Conservation (phyloP, 495 filamentous ascomycete genomes). For the Penicillium dipodomyicola region DNA sequence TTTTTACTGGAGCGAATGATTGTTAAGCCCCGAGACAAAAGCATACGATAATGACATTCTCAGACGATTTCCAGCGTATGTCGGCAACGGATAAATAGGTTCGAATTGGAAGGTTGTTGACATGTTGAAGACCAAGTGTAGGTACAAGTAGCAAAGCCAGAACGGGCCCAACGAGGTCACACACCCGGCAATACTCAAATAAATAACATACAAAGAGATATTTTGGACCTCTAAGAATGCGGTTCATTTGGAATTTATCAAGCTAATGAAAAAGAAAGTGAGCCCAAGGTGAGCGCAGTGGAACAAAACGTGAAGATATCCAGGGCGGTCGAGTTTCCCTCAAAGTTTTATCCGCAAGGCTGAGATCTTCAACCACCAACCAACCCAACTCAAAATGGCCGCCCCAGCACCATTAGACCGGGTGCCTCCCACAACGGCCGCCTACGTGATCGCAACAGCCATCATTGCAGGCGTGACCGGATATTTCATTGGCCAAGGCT, state of each 20-base stretch:
- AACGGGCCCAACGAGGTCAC: neutral
- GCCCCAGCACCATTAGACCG: constrained; percentile 37
- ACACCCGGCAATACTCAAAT: neutral
- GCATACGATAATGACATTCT: neutral
- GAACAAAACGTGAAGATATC: neutral
- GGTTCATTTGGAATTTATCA: neutral
- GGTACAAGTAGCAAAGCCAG: neutral
- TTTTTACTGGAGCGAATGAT: neutral
- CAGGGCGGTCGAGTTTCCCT: constrained; percentile 10
- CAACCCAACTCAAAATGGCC: constrained; percentile 34
- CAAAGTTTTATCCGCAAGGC: constrained; percentile 1
- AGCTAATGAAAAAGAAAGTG: neutral
- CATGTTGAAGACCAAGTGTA: neutral
- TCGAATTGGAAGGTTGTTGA: no score
- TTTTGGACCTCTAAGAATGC: neutral
- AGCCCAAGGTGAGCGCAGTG: neutral
- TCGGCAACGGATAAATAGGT: no score
- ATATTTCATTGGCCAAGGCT: constrained; percentile 60
- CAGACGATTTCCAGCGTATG: no score
- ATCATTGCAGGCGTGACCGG: constrained; percentile 64
- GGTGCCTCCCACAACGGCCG: constrained; percentile 45
- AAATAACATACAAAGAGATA: neutral
- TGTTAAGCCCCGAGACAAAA: neutral
- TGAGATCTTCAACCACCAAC: constrained; percentile 1
- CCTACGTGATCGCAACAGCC: constrained; percentile 59